These are phyloP conservation scores for Ophiostoma australiae DNA, from an alignment of 2,329 filamentous ascomycete species.

Conservation along the genomic window DNA sequence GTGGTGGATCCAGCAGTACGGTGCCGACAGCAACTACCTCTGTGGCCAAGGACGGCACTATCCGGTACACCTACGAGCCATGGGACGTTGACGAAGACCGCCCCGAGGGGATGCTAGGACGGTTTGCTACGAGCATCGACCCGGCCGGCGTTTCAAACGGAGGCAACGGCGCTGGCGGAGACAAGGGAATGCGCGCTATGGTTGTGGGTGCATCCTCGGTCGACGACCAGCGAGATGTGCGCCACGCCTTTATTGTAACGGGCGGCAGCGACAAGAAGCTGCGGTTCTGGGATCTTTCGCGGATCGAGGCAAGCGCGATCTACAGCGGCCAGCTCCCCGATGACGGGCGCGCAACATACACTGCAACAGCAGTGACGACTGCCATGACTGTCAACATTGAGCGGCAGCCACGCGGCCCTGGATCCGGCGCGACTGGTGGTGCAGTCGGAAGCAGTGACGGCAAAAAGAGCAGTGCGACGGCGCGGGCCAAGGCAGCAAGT, in stretches of 20 bases:
- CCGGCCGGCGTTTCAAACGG: slow-evolving; percentile 42
- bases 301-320: slow-evolving; percentile 70
- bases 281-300: slow-evolving; percentile 85
- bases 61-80: slow-evolving; percentile 64
- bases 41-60: slow-evolving; percentile 47
- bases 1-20: slow-evolving; percentile 29
- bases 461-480: slow-evolving; percentile 14
- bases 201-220: slow-evolving; percentile 48
- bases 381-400: slow-evolving; percentile 64
- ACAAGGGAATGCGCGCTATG: slow-evolving; percentile 70
- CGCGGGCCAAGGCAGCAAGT: slow-evolving; percentile 13
- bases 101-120: slow-evolving; percentile 77
- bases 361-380: slow-evolving; percentile 56
- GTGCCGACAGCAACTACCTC: background rate
- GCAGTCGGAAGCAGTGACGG: slow-evolving; percentile 29
- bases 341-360: slow-evolving; percentile 69
- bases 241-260: slow-evolving; percentile 78
- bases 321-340: slow-evolving; percentile 72
- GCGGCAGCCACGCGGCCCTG: slow-evolving; percentile 39
- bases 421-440: background rate
- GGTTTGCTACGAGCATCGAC: slow-evolving; percentile 73
- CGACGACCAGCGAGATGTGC: slow-evolving; percentile 60
- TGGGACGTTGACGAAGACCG: slow-evolving; percentile 89
- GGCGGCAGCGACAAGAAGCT: slow-evolving; percentile 86
- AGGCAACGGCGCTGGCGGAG: slow-evolving; percentile 40